Percentiles rank a stretch among this genome's conserved stretches.
These are phyloP conservation scores for Phytomonas francai DNA, from an alignment of 208 protist species.

Conservation along the genomic window DNA sequence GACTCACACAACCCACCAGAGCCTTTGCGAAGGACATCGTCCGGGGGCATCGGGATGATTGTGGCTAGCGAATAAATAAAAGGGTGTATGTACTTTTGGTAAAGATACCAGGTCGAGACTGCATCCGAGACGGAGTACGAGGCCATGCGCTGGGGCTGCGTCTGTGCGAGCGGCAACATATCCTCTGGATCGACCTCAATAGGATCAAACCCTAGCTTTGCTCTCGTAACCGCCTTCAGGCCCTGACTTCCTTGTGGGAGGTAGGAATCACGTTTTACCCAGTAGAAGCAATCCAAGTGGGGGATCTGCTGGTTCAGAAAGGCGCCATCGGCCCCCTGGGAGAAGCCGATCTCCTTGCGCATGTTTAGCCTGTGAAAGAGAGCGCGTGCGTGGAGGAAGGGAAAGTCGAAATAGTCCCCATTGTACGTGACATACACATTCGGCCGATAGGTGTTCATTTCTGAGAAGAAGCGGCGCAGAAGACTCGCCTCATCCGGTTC, in stretches of 20 bases:
- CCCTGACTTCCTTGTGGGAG: constrained; percentile 96
- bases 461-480: constrained; percentile 93
- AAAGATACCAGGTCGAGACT: constrained; percentile 99
- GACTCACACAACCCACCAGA: constrained; percentile 99
- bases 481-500: constrained; percentile 91
- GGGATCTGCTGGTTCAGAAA: constrained; percentile 89
- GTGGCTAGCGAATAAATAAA: constrained; percentile 99
- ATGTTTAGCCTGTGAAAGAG: constrained; percentile 81
- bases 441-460: constrained; percentile 95
- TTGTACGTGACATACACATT: constrained; percentile 99
- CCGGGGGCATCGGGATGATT: constrained; percentile 99
- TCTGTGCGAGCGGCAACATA: constrained; percentile 96
- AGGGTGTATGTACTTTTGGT: constrained; percentile 99
- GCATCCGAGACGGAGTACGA: constrained; percentile 99
- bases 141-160: constrained; percentile 95
- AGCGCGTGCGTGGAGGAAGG: constrained; percentile 96
- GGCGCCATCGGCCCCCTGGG: constrained; percentile 80
- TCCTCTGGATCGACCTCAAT: constrained; percentile 99
- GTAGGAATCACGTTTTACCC: constrained; percentile 99
- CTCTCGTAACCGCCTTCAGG: constrained; percentile 97
- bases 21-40: constrained; percentile 98
- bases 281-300: constrained; percentile 99
- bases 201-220: constrained; percentile 99
- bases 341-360: constrained; percentile 84
- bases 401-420: constrained; percentile 99